Evolutionary conservation across 768 basidiomycete genomes (phyloP), one percentile per base, ranked within the genome.

Genomic region (Tephrocybe sp.): DNA sequence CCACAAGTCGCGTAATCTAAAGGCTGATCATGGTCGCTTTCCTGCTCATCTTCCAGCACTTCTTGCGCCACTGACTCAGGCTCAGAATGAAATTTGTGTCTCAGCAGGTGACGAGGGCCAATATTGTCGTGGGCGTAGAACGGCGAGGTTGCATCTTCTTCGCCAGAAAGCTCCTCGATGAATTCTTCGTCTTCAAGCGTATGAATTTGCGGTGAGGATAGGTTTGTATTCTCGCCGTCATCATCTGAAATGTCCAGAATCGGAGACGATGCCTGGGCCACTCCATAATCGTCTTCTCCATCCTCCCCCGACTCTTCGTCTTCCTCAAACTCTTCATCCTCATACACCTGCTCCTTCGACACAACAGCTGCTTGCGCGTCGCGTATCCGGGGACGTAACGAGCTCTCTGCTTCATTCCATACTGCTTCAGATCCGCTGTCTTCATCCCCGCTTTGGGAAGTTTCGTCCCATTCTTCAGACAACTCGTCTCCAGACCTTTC

Each of bases 1-100:
- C 22, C 47, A 69, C 68, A 66, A 25, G 66, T 67, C 57, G 68
- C 65, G n/a, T 60, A 49, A 18, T 60, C 61, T 18, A 55, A 24
- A 33, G 71, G 69, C 46, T 71, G 69, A 19, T 64, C 49, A 47
- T 65, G 55, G 22, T 55, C 61, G 29, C 12, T 10, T 12, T 34
- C 4, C 33, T 34, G 7, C 33, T 49, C 40, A 15, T 45, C 44
- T 24, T 56, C 49, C 8, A 52, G 41, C 15, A 24, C 47, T 13
- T 52, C 42, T 16, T 46, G 49, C 8, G 19, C 30, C 19, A 47
- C 48, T 19, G 55, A 38, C 31, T 31, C 21, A 33, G 29, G 19
- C 16, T 42, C 31, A 1, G 21, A 6, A 15, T 39, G 44, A 29
- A 15, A 19, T 31, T 50, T 43, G 22, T 37, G 22, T 36, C 42